phyloP scores from a whole-genome alignment of 768 basidiomycete species.

The Suillus subluteus region DNA sequence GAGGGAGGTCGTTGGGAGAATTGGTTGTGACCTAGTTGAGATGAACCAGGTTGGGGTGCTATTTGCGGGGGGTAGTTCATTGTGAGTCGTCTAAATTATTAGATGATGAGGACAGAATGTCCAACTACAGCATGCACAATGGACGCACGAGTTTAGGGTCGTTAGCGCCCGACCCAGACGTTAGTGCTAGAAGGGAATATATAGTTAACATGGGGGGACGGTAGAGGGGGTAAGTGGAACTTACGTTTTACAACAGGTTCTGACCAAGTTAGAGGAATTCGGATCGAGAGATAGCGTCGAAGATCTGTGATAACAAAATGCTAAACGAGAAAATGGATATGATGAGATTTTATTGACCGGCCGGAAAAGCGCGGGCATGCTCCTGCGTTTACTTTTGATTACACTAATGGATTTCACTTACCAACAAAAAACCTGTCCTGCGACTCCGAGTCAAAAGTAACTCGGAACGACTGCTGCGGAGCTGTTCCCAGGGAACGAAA shows the following conservation, averaged over 20 bases:
- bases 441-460: constrained; percentile 8
- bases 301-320: constrained; percentile 23
- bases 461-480: constrained; percentile 25
- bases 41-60: constrained; percentile 16
- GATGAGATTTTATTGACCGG: constrained; percentile 21
- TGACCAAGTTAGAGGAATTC: constrained; percentile 10
- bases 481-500: constrained; percentile 30
- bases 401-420: constrained; percentile 14
- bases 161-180: constrained; percentile 20
- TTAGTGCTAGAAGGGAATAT: constrained; percentile 2
- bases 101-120: not conserved
- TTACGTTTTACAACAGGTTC: constrained; percentile 22
- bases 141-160: constrained; percentile 13
- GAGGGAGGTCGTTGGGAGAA: constrained; percentile 21
- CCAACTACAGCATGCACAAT: not conserved
- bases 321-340: constrained; percentile 16
- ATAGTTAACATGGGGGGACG: not conserved
- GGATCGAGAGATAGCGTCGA: constrained; percentile 18
- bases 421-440: constrained; percentile 16
- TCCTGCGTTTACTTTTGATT: constrained; percentile 14
- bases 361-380: constrained; percentile 15
- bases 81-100: not conserved
- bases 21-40: constrained; percentile 27
- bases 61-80: constrained; percentile 11
- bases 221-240: constrained; percentile 1